Base-by-base conservation (phyloP, 352 stramenopile genomes). In the Pythium plurisporium region DNA sequence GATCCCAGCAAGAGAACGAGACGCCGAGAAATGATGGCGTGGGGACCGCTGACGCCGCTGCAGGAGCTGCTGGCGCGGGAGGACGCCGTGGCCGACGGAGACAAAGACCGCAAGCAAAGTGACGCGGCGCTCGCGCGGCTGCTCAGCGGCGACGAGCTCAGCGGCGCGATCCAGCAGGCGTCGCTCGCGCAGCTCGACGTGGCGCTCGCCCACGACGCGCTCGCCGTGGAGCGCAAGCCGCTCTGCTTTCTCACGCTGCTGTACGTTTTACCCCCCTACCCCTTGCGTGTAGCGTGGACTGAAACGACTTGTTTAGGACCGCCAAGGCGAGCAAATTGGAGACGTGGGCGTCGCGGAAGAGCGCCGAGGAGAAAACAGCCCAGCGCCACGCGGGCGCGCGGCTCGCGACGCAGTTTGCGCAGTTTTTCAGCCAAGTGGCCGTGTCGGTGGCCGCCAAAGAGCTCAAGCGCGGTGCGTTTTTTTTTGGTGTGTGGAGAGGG, bases 281-380 rank as follows among this genome's bases (percentile, higher is more conserved):
- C 4, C 20, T 2, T 22, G 26, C 29, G 23, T 50, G 22, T 50
- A 19, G 15, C 9, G 43, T 50, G 43, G 43, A 7, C 19, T 15
- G 20, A 7, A 15, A 22, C 20, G 14, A 26, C 15, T 15, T 36
- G 15, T 31, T 51, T 22, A 87, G 77, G 15, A 67, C 69, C 1
- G 56, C 66, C 27, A 88, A 91, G 65, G 72, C 69, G 10, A 47
- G 22, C 31, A 91, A 91, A 57, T 29, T 88, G 34, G 81, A 89
- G 31, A 55, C 63, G 34, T 73, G 61, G 70, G 38, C 70, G 17
- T 20, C 51, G 20, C 69, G 70, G 34, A 55, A 51, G 22, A 54
- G 56, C 41, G 44, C 27, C 6, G 68, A 76, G 11, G 48, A 54
- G 17, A 59, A 63, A n/a, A 25, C 40, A 12, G 57, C 79, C 31